These are phyloP conservation scores for Auricularia auricula-judae DNA, from an alignment of 768 basidiomycete species.

Conservation along the genomic window DNA sequence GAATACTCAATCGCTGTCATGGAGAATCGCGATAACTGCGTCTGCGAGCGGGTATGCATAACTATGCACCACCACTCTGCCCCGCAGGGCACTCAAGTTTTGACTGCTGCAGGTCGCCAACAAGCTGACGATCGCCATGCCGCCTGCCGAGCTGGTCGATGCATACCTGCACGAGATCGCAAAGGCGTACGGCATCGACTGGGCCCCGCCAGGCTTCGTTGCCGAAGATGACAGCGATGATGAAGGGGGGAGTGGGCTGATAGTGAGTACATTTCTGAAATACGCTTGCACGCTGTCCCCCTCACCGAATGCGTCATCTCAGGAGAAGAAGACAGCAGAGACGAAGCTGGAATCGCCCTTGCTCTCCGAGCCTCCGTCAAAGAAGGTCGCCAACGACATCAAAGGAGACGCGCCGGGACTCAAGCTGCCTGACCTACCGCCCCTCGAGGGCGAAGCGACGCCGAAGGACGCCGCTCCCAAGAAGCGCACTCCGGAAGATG, in stretches of 20 bases:
- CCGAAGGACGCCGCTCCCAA: conserved; percentile 17
- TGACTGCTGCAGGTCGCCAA: conserved; percentile 45
- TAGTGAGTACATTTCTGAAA: conserved; percentile 24
- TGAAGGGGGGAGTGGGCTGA: conserved; percentile 23
- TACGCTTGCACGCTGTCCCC: not conserved
- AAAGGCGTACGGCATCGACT: conserved; percentile 70
- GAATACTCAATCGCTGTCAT: conserved; percentile 79
- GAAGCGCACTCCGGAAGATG: conserved; percentile 39
- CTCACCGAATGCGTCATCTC: not conserved
- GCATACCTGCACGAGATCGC: conserved; percentile 86
- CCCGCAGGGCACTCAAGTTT: not conserved
- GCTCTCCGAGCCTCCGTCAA: conserved; percentile 11
- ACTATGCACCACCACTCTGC: not conserved
- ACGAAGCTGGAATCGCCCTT: conserved; percentile 14
- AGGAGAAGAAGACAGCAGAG: conserved; percentile 1
- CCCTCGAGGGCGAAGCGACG: conserved; percentile 32
- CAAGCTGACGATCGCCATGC: conserved; percentile 63
- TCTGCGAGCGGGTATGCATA: conserved; percentile 60
- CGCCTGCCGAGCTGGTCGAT: conserved; percentile 66
- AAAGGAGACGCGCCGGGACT: conserved; percentile 20
- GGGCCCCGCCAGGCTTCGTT: conserved; percentile 32
- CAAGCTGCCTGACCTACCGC: conserved; percentile 41
- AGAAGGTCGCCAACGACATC: conserved; percentile 13
- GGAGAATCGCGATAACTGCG: conserved; percentile 73
- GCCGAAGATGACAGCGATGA: conserved; percentile 13